Conservation (phyloP, 2,329 filamentous ascomycete genomes). For the Geosmithia morbida region DNA sequence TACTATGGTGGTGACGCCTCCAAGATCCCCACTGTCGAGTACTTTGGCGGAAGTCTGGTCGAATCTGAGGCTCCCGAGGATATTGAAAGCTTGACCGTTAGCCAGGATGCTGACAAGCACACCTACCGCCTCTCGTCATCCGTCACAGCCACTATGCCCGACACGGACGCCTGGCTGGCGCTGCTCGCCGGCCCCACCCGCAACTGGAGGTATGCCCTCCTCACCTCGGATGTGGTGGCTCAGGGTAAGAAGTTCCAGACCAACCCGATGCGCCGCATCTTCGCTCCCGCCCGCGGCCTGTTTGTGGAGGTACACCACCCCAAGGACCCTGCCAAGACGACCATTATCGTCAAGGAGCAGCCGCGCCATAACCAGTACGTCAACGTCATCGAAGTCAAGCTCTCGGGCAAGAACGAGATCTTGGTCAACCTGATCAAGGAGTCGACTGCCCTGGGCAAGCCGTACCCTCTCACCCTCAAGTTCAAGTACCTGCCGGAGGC, state of each 20-base stretch:
- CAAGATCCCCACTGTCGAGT: slow-evolving; percentile 75
- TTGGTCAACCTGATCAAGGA: slow-evolving; percentile 85
- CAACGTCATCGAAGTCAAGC: slow-evolving; percentile 75
- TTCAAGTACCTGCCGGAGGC: slow-evolving; percentile 93
- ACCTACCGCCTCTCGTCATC: slow-evolving; percentile 72
- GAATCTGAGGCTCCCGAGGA: slow-evolving; percentile 60
- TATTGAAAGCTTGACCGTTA: slow-evolving; percentile 73
- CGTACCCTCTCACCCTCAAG: slow-evolving; percentile 70
- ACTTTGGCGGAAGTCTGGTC: slow-evolving; percentile 82
- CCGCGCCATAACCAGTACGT: slow-evolving; percentile 74
- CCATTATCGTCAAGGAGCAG: slow-evolving; percentile 78
- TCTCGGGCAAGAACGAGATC: slow-evolving; percentile 65
- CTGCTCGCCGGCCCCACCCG: slow-evolving; percentile 74
- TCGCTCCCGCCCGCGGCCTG: slow-evolving; percentile 72
- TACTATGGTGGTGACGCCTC: slow-evolving; percentile 61
- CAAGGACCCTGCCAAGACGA: slow-evolving; percentile 68
- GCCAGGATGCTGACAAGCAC: slow-evolving; percentile 62
- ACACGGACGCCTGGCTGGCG: slow-evolving; percentile 71
- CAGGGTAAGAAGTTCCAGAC: slow-evolving; percentile 96
- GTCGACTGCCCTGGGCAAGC: slow-evolving; percentile 68
- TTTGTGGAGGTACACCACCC: slow-evolving; percentile 79
- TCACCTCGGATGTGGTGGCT: slow-evolving; percentile 84
- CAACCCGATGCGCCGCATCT: slow-evolving; percentile 86
- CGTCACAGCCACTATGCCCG: slow-evolving; percentile 59
- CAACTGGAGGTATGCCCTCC: slow-evolving; percentile 90